Percentiles rank a stretch among this genome's conserved stretches.
phyloP scores from a whole-genome alignment of 805 yeast species.

The Cyberlindnera maclurae region DNA sequence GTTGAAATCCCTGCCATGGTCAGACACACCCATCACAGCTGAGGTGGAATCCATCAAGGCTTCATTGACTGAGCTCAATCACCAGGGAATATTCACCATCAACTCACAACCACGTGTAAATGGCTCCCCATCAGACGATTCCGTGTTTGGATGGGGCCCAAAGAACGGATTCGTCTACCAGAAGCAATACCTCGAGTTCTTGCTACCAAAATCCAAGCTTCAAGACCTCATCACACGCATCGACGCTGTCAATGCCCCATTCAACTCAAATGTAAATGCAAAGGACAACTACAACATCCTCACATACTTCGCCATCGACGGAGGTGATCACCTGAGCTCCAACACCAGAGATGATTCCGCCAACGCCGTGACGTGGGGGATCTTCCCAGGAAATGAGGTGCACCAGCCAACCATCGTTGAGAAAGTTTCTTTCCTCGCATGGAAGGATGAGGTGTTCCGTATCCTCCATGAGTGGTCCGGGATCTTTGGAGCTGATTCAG shows the following conservation, averaged over 20 bases:
- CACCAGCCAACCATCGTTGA: conserved; percentile 96
- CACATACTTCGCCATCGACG: conserved; percentile 72
- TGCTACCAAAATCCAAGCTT: conserved; percentile 52
- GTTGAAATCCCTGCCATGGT: conserved; percentile 82
- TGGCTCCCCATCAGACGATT: conserved; percentile 65
- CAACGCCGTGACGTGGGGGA: conserved; percentile 98
- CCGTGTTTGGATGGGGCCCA: conserved; percentile 92
- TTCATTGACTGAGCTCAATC: conserved; percentile 57
- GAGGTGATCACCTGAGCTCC: conserved; percentile 48
- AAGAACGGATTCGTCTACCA: conserved; percentile 88
- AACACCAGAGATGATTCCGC: conserved; percentile 68
- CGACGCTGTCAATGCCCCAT: conserved; percentile 35
- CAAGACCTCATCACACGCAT: conserved; percentile 35
- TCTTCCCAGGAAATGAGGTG: conserved; percentile 92
- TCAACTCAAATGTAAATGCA: conserved; percentile 13
- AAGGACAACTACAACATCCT: conserved; percentile 40
- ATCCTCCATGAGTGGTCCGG: conserved; percentile 76
- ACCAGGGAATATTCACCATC: conserved; percentile 66
- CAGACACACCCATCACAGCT: conserved; percentile 78
- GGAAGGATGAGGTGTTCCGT: conserved; percentile 93
- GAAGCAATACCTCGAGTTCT: conserved; percentile 85
- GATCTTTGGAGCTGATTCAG: conserved; percentile 35
- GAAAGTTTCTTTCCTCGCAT: conserved; percentile 82
- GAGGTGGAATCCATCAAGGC: conserved; percentile 62
- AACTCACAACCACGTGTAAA: conserved; percentile 94